Percentiles rank a stretch among this genome's conserved stretches.
phyloP scores from a whole-genome alignment of 1,284 basidiomycete genomes.

The Puccinia novopanici region DNA sequence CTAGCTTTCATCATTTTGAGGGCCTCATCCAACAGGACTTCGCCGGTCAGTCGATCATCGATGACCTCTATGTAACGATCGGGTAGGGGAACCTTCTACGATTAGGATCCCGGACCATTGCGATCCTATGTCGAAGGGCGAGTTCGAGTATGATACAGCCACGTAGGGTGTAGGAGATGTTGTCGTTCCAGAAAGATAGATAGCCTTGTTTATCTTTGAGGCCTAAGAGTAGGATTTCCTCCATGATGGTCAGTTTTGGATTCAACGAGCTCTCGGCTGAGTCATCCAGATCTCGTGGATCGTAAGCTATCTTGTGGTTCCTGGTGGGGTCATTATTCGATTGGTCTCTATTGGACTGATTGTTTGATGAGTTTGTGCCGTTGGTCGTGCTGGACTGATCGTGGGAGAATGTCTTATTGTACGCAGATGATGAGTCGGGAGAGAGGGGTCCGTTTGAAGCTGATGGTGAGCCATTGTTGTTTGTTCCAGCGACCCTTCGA shows the following conservation, averaged over 20 bases:
- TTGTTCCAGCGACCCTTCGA: slow-evolving; percentile 58
- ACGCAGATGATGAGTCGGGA: slow-evolving; percentile 42
- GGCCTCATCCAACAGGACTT: slow-evolving; percentile 93
- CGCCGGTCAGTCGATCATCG: slow-evolving; percentile 84
- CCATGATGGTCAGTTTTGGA: slow-evolving; percentile 90
- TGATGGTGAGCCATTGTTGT: slow-evolving; percentile 49
- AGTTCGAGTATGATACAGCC: slow-evolving; percentile 94
- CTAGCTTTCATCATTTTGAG: slow-evolving; percentile 81
- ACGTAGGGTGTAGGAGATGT: slow-evolving; percentile 90
- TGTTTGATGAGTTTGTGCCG: slow-evolving; percentile 49
- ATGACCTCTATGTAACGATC: slow-evolving; percentile 87
- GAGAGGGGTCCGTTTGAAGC: slow-evolving; percentile 26
- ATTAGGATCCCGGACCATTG: slow-evolving; percentile 79
- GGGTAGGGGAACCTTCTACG: slow-evolving; percentile 71
- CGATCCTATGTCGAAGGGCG: slow-evolving; percentile 83
- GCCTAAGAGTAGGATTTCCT: slow-evolving; percentile 89
- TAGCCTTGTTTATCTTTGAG: slow-evolving; percentile 91
- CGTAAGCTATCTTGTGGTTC: slow-evolving; percentile 76
- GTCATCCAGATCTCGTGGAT: slow-evolving; percentile 84
- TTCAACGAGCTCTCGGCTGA: slow-evolving; percentile 72
- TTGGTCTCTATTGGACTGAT: slow-evolving; percentile 31
- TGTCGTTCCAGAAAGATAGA: slow-evolving; percentile 96
- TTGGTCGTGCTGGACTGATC: slow-evolving; percentile 13
- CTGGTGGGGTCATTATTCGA: slow-evolving; percentile 45
- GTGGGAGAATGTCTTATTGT: slow-evolving; percentile 1